phyloP scores from a whole-genome alignment of 441 rosid genomes.

The Daphne laureola region DNA sequence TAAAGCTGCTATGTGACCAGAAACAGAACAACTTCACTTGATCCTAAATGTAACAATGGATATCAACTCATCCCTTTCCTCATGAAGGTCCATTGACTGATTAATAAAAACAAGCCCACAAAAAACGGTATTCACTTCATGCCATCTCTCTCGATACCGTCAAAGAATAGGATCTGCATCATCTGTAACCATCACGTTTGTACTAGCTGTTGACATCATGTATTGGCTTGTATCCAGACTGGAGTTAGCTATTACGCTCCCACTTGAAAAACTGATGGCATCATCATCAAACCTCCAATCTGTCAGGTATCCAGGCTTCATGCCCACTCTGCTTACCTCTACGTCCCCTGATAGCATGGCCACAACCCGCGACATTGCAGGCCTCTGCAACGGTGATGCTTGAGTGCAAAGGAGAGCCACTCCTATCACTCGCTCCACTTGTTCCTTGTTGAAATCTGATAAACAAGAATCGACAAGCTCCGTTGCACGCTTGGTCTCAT shows the following conservation, averaged over 20 bases:
- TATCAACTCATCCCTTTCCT: too few relatives aligned
- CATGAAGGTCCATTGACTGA: too few relatives aligned
- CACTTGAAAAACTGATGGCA: slow-evolving; percentile 26
- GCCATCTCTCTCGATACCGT: slow-evolving; percentile 25
- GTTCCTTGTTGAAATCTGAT: slow-evolving; percentile 30
- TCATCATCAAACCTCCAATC: slow-evolving; percentile 40
- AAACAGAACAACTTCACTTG: too few relatives aligned
- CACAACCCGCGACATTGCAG: slow-evolving; percentile 65
- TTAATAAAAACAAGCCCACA: too few relatives aligned
- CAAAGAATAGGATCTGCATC: slow-evolving; percentile 18
- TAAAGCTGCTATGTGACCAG: too few relatives aligned
- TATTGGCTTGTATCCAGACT: slow-evolving; percentile 13
- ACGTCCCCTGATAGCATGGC: slow-evolving; percentile 60
- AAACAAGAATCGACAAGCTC: slow-evolving; percentile 43
- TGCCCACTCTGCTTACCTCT: slow-evolving; percentile 34
- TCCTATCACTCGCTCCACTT: slow-evolving; percentile 37
- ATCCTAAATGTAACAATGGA: too few relatives aligned
- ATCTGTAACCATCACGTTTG: slow-evolving; percentile 13
- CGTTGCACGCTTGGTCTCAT: slow-evolving; percentile 31
- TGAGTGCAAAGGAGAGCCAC: slow-evolving; percentile 69
- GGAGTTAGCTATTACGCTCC: slow-evolving; percentile 1
- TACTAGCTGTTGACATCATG: slow-evolving; percentile 15
- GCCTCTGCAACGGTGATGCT: slow-evolving; percentile 39
- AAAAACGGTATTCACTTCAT: slow-evolving; percentile 10
- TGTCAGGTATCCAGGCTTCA: slow-evolving; percentile 53